These are phyloP conservation scores for Paraurostyla sp. DNA, from an alignment of 73 alveolate species.

Conservation along the genomic window DNA sequence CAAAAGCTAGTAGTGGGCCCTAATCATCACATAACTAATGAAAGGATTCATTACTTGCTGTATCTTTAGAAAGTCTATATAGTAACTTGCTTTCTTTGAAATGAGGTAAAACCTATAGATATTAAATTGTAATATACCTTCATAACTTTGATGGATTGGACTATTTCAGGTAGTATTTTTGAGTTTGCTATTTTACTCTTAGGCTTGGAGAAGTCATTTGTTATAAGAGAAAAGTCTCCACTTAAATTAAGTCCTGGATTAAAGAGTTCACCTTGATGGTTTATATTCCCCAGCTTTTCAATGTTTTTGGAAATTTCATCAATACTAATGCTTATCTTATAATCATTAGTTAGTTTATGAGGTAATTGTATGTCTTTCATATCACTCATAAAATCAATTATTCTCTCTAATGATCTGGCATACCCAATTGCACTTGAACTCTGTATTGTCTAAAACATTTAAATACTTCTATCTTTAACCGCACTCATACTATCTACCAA, in stretches of 20 bases:
- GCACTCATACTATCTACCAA: constrained; percentile 32
- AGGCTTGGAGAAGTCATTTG: constrained; percentile 23
- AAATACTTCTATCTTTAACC: constrained; percentile 31
- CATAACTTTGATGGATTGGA: constrained; percentile 4
- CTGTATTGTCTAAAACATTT: constrained; percentile 6
- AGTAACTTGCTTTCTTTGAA: constrained; percentile 11
- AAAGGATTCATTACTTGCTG: not conserved
- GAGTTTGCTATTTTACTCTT: not conserved
- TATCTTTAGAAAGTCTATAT: constrained; percentile 11
- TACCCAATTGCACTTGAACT: constrained; percentile 34
- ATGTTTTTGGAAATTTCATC: constrained; percentile 2
- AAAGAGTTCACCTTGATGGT: constrained; percentile 9
- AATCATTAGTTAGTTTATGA: not conserved
- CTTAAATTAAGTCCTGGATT: no score
- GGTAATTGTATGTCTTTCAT: constrained; percentile 41
- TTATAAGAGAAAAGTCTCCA: not conserved
- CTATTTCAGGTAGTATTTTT: constrained; percentile 30
- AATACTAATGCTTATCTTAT: not conserved
- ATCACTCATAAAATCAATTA: constrained; percentile 27
- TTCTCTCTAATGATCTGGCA: constrained; percentile 37
- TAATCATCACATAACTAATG: constrained; percentile 45
- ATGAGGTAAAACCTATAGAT: constrained; percentile 42
- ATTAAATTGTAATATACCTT: no score
- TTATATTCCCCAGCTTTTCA: constrained; percentile 2
- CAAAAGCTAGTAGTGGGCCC: constrained; percentile 40